Evolutionary conservation across 129 eudicot genomes (phyloP), one percentile per base, ranked within the genome.

Genomic region (Escallonia herrerae): DNA sequence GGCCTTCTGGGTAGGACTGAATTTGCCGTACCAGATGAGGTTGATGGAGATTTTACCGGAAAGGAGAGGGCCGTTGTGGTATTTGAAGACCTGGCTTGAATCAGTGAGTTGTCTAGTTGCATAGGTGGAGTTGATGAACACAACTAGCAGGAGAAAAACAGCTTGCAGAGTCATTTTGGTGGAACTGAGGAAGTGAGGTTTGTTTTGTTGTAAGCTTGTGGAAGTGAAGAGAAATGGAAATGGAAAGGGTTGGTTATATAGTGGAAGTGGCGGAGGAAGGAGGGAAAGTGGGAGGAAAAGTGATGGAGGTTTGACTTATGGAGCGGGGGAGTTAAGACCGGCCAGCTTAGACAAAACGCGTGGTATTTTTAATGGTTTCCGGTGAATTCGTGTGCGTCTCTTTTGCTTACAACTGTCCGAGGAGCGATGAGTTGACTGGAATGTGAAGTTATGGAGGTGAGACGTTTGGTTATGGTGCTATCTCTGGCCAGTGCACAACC

Each of bases 1-100:
- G 68, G 68, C 68, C 15, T 60, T 58, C 11, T 71, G 75, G 53
- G 75, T 14, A 8, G 78, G 70, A 15, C 53, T 43, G 72, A 73
- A 73, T 8, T 14, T 45, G 47, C 72, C 78, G 67, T 73, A 73
- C 78, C 78, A 73, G 8, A 73, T 65, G 53, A 73, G 54, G 15
- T 65, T 65, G 52, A 73, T 43, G 43, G 78, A 13, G 53, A 73
- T 49, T 10, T 66, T 57, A 15, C 72, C 72, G 37, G 60, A 15
- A 1, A 73, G 72, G 10, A 73, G 72, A 10, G 72, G 66, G 65
- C 78, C 78, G 2, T 46, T 56, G 77, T 72, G 77, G 69, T 72
- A 72, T 22, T 56, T 55, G n/a, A 53, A 53, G 9, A 5, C 49
- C 14, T 53, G 58, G 5, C 37, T 53, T 14, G 58, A 13, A 15